Conservation (phyloP, 805 yeast genomes). For the Cyberlindnera sargentensis region DNA sequence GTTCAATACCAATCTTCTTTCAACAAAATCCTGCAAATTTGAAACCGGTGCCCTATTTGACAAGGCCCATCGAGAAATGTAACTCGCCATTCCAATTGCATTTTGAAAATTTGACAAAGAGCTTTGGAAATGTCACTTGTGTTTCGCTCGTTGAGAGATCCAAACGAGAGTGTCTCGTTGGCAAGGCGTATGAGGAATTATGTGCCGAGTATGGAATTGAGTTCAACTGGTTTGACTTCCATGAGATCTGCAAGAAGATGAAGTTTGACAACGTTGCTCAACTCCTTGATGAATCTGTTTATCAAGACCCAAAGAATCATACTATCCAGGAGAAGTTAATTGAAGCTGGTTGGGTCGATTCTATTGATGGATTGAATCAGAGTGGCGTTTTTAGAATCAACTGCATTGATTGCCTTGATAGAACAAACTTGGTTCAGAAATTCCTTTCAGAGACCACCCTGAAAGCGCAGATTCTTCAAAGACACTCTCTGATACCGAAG, state of each 20-base stretch:
- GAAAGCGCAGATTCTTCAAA: slow-evolving; percentile 21
- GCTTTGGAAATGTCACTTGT: slow-evolving; percentile 25
- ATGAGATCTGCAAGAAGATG: slow-evolving; percentile 40
- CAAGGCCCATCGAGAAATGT: slow-evolving; percentile 24
- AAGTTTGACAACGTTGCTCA: slow-evolving; percentile 30
- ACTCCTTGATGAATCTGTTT: slow-evolving; percentile 23
- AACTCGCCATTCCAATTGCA: slow-evolving; percentile 25
- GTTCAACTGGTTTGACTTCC: slow-evolving; percentile 59
- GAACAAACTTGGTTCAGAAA: slow-evolving; percentile 50
- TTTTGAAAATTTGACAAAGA: slow-evolving; percentile 21
- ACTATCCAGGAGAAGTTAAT: slow-evolving; percentile 15
- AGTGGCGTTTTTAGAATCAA: slow-evolving; percentile 51
- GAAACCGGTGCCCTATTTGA: slow-evolving; percentile 32
- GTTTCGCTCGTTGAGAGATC: slow-evolving; percentile 34
- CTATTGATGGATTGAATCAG: slow-evolving; percentile 27
- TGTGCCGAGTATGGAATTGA: slow-evolving; percentile 29
- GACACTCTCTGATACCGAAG: slow-evolving; percentile 6
- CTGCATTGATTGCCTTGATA: slow-evolving; percentile 58
- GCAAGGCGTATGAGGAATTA: slow-evolving; percentile 33
- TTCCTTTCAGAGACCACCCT: slow-evolving; percentile 26
- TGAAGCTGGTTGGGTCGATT: slow-evolving; percentile 28
- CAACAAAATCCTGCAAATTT: slow-evolving; percentile 49
- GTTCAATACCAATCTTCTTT: slow-evolving; percentile 62
- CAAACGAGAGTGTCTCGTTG: slow-evolving; percentile 29
- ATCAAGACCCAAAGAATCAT: slow-evolving; percentile 2